Evolutionary conservation across 1,139 yeast species (phyloP), one percentile per base, ranked within the genome.

Genomic region (Sugiyamaella sp.): DNA sequence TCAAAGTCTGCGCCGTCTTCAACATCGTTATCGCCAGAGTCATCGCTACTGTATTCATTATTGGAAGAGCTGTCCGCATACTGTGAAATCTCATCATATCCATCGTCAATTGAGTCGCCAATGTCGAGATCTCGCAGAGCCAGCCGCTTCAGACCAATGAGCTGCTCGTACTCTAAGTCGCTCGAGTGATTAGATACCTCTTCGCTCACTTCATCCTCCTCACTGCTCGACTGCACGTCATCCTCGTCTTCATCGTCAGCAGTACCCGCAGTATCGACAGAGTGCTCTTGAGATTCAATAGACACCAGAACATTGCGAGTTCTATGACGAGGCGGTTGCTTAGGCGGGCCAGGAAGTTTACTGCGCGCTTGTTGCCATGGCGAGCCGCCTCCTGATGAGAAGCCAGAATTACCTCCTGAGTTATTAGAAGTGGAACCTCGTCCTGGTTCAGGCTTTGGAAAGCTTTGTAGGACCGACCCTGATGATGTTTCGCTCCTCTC

Each of bases 231-330:
- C 17, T 20, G 35, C n/a, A 19, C 19, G 3, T 44, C 55, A 2
- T 44, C 52, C 10, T 48, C 56, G 20, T 50, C 52, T 22, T 49
- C 58, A 38, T 55, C 56, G 32, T 55, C 58, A 14, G 58, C 58
- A 17, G 52, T 47, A 16, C 58, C 58, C 12, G 54, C 49, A 12
- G 51, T 52, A 21, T 47, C 56, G 10, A 55, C 19, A 21, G 57
- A 46, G n/a, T 40, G 40, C n/a, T 52, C 53, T 10, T 48, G 46
- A 17, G 22, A 24, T 19, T 46, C 45, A 16, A 32, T 55, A 10
- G 45, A 16, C 19, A 10, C 16, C 21, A 37, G 33, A 24, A 41
- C 52, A 33, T 21, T 47, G 10, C 32, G 21, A 22, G 43, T 17
- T 2, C 49, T 39, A 46, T 35, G 37, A 14, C 22, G 37, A 8